Evolutionary conservation across 1,284 basidiomycete genomes (phyloP).

Genomic region (Moesziomyces globuligerus): DNA sequence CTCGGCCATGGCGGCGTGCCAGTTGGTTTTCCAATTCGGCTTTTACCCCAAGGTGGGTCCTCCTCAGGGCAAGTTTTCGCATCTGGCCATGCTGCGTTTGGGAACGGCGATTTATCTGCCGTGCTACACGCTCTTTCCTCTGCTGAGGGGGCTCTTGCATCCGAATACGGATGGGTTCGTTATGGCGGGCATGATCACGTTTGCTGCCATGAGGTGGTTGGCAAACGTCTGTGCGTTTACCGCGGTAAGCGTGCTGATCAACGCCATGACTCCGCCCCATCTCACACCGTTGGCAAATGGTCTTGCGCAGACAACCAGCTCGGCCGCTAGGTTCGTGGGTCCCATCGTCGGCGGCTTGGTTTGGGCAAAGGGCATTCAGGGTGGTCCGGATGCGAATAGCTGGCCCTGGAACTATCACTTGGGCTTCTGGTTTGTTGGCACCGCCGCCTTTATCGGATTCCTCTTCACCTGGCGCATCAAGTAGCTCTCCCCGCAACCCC

Average conservation of each 20-base stretch:
- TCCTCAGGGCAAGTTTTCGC: conserved; percentile 58
- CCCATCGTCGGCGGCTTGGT: conserved; percentile 65
- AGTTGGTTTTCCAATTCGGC: conserved; percentile 61
- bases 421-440: conserved; percentile 63
- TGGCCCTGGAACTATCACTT: conserved; percentile 65
- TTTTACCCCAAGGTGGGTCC: conserved; percentile 76
- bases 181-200: conserved; percentile 69
- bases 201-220: conserved; percentile 66
- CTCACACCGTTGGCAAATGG: conserved; percentile 69
- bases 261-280: conserved; percentile 68
- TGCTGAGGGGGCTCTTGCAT: conserved; percentile 69
- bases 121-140: conserved; percentile 57
- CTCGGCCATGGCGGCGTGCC: conserved; percentile 63
- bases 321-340: conserved; percentile 68
- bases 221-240: conserved; percentile 68
- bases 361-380: conserved; percentile 61
- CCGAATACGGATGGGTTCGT: conserved; percentile 68
- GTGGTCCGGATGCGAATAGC: conserved; percentile 31
- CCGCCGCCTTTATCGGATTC: conserved; percentile 54
- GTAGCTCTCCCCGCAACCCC: conserved; percentile 2
- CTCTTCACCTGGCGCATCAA: conserved; percentile 50
- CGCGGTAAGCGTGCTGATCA: conserved; percentile 65
- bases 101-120: conserved; percentile 53
- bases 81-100: conserved; percentile 64
- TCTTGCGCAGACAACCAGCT: conserved; percentile 68